These are phyloP conservation scores for Haematococcus lacustris DNA, from an alignment of 139 green algal genomes.

Conservation along the genomic window DNA sequence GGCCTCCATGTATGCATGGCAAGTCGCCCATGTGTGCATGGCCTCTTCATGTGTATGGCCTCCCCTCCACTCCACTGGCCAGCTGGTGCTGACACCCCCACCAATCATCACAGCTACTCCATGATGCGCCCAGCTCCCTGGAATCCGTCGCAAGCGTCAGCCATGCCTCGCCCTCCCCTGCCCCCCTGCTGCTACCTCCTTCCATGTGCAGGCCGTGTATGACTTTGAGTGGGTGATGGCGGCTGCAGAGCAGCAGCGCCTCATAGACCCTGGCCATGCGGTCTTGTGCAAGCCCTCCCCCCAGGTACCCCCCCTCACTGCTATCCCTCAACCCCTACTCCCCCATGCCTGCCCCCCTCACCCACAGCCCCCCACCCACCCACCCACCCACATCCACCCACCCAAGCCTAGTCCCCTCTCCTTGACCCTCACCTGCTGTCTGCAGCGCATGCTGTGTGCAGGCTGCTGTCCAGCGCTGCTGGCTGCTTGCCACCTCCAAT, in stretches of 20 bases:
- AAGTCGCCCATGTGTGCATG: background rate
- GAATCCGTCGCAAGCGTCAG: constrained; percentile 53
- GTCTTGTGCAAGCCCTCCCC: constrained; percentile 71
- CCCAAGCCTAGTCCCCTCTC: too few relatives aligned
- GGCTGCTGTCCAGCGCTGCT: too few relatives aligned
- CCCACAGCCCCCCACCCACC: too few relatives aligned
- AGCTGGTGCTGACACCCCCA: background rate
- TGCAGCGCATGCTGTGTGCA: too few relatives aligned
- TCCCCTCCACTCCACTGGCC: constrained; percentile 15
- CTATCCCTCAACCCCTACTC: too few relatives aligned
- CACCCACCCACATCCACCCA: too few relatives aligned
- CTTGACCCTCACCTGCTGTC: too few relatives aligned
- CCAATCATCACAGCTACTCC: background rate
- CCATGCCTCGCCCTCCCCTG: too few relatives aligned
- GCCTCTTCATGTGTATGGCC: background rate
- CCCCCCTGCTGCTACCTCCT: background rate
- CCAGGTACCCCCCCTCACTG: too few relatives aligned
- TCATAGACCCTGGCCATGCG: constrained; percentile 26
- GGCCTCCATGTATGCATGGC: too few relatives aligned
- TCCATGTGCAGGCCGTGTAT: constrained; percentile 44
- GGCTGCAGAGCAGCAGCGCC: constrained; percentile 19
- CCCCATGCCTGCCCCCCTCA: too few relatives aligned
- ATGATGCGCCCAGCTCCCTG: constrained; percentile 46
- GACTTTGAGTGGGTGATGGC: constrained; percentile 68
- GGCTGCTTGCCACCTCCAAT: too few relatives aligned